phyloP scores from a whole-genome alignment of 352 stramenopile genomes.

The Stephanocyclus meneghinianus region DNA sequence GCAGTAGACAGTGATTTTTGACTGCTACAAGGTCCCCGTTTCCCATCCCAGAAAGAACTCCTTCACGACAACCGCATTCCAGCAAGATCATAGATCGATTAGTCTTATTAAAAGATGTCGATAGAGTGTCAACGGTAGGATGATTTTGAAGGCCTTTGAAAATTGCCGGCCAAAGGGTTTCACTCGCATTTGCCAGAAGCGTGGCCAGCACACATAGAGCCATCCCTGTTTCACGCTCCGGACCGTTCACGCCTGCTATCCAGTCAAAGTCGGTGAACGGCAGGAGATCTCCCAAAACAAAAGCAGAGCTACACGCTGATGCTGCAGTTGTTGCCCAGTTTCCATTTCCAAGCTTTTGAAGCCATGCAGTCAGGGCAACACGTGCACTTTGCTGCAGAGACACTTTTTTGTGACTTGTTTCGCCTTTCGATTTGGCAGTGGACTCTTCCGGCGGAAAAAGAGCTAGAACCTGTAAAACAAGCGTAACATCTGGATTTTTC shows the following conservation, averaged over 20 bases:
- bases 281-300: constrained; percentile 61
- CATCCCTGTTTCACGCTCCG: constrained; percentile 58
- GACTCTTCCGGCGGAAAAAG: constrained; percentile 53
- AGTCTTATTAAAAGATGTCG: constrained; percentile 21
- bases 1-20: constrained; percentile 54
- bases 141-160: constrained; percentile 63
- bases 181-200: constrained; percentile 44
- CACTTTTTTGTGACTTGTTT: background rate
- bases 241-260: constrained; percentile 33
- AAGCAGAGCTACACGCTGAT: constrained; percentile 57
- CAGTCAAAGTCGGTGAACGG: constrained; percentile 47
- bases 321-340: constrained; percentile 45
- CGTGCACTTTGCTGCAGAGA: constrained; percentile 16
- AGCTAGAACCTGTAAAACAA: constrained; percentile 60
- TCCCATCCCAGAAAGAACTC: constrained; percentile 62
- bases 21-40: constrained; percentile 73
- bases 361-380: constrained; percentile 27
- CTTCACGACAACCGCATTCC: constrained; percentile 65
- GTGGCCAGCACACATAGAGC: constrained; percentile 55
- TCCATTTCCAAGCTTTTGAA: constrained; percentile 28
- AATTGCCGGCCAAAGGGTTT: constrained; percentile 74
- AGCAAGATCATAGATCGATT: constrained; percentile 65
- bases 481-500: constrained; percentile 37
- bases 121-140: constrained; percentile 23
- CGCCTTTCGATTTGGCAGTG: background rate